A percentile compares a stretch with the other conserved stretches of the same genome.
Conservation (phyloP, 768 basidiomycete species). For the Hirschioporus abietinus region DNA sequence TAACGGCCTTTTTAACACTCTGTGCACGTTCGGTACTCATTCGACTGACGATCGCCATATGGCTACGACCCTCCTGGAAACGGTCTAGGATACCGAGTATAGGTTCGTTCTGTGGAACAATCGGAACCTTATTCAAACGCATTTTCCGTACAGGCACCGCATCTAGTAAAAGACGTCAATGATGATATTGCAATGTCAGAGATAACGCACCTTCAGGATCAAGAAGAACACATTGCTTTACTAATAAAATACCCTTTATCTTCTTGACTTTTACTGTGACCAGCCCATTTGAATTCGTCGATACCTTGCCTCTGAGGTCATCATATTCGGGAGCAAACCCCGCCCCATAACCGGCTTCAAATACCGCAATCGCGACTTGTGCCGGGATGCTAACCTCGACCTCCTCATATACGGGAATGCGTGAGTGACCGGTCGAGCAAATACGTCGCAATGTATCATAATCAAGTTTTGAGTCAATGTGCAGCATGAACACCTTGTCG, state of each 20-base stretch:
- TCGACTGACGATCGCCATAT: conserved; percentile 87
- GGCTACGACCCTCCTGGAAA: conserved; percentile 86
- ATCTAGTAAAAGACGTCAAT: conserved; percentile 36
- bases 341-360: conserved; percentile 3
- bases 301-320: neutral
- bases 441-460: conserved; percentile 74
- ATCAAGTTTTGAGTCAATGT: conserved; percentile 77
- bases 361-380: conserved; percentile 13
- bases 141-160: conserved; percentile 78
- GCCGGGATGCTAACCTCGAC: conserved; percentile 51
- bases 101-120: conserved; percentile 82
- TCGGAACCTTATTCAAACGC: conserved; percentile 81
- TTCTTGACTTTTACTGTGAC: conserved; percentile 53
- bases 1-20: conserved; percentile 81
- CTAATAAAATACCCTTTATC: conserved; percentile 81
- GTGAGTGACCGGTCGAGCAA: conserved; percentile 74
- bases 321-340: neutral
- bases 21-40: conserved; percentile 68
- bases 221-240: conserved; percentile 84
- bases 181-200: neutral
- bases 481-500: conserved; percentile 78
- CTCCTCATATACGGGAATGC: conserved; percentile 79
- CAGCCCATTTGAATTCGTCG: neutral
- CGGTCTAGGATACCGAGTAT: conserved; percentile 79
- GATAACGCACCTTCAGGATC: conserved; percentile 65